Evolutionary conservation across 2,329 filamentous ascomycete genomes (phyloP).

Genomic region (Venturia carpophila): DNA sequence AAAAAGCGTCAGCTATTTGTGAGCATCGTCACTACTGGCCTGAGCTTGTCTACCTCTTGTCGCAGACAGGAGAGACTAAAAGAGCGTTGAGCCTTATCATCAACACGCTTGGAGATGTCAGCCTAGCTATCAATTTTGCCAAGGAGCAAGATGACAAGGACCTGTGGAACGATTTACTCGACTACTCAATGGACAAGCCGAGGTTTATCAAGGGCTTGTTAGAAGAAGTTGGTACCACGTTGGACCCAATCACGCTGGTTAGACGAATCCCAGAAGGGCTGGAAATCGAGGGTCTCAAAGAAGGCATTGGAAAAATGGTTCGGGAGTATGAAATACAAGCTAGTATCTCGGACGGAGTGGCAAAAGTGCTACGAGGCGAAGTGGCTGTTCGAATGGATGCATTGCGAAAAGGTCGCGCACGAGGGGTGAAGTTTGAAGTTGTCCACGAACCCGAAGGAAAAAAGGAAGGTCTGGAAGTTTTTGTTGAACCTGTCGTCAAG

Average conservation of each 20-base stretch:
- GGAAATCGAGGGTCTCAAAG: slow-evolving; percentile 81
- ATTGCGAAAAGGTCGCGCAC: slow-evolving; percentile 69
- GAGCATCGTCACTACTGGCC: slow-evolving; percentile 74
- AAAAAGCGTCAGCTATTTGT: slow-evolving; percentile 68
- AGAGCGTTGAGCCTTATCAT: slow-evolving; percentile 88
- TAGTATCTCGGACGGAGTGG: slow-evolving; percentile 84
- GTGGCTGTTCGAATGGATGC: slow-evolving; percentile 76
- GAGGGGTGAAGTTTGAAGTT: slow-evolving; percentile 84
- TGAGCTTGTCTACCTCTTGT: slow-evolving; percentile 82
- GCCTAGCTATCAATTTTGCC: slow-evolving; percentile 86
- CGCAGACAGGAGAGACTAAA: slow-evolving; percentile 91
- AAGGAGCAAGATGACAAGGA: slow-evolving; percentile 89
- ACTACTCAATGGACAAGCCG: slow-evolving; percentile 97
- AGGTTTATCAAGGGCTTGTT: slow-evolving; percentile 86
- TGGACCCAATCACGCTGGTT: slow-evolving; percentile 86
- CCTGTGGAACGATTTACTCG: slow-evolving; percentile 87
- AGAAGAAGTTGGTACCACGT: slow-evolving; percentile 87
- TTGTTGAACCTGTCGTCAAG: slow-evolving; percentile 26
- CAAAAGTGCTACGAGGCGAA: slow-evolving; percentile 77
- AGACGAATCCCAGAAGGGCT: slow-evolving; percentile 85
- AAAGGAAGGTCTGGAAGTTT: slow-evolving; percentile 24
- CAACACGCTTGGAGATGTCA: slow-evolving; percentile 82
- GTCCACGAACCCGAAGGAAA: slow-evolving; percentile 36
- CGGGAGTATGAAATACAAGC: slow-evolving; percentile 93
- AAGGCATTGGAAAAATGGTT: slow-evolving; percentile 83